Evolutionary conservation across 345 rosid genomes (phyloP).

Genomic region (Populus euphratica): DNA sequence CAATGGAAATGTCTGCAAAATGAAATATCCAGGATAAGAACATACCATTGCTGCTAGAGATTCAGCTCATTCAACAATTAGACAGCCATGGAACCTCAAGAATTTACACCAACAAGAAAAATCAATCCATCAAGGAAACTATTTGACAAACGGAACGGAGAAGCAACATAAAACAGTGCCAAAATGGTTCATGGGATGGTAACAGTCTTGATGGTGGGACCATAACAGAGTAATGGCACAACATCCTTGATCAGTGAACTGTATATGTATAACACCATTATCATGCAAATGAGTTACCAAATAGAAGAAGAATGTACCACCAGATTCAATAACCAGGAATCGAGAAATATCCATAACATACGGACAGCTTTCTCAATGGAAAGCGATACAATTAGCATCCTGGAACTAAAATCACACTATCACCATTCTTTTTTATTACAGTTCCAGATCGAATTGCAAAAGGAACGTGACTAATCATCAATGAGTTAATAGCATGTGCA

Average conservation of each 20-base stretch:
- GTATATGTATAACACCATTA: no score
- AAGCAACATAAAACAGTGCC: not conserved
- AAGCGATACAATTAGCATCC: no score
- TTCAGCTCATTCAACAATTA: not conserved
- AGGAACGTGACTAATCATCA: not conserved
- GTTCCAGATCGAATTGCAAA: not conserved
- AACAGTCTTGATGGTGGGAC: no score
- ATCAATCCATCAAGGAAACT: not conserved
- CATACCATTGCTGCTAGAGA: not conserved
- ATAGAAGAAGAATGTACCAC: no score
- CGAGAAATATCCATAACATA: no score
- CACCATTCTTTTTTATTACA: not conserved
- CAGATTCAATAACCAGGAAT: no score
- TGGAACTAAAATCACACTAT: not conserved
- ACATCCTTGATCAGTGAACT: no score
- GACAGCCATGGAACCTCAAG: not conserved
- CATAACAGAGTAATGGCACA: no score
- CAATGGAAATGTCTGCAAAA: slow-evolving; percentile 54
- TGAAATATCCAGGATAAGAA: not conserved
- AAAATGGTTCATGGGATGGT: not conserved
- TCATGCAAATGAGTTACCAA: no score
- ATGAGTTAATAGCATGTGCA: not conserved
- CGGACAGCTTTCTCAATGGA: no score
- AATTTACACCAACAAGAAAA: not conserved
- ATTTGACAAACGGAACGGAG: no score